Base-by-base conservation (phyloP, 2,329 filamentous ascomycete genomes). In the Saccharata proteae region DNA sequence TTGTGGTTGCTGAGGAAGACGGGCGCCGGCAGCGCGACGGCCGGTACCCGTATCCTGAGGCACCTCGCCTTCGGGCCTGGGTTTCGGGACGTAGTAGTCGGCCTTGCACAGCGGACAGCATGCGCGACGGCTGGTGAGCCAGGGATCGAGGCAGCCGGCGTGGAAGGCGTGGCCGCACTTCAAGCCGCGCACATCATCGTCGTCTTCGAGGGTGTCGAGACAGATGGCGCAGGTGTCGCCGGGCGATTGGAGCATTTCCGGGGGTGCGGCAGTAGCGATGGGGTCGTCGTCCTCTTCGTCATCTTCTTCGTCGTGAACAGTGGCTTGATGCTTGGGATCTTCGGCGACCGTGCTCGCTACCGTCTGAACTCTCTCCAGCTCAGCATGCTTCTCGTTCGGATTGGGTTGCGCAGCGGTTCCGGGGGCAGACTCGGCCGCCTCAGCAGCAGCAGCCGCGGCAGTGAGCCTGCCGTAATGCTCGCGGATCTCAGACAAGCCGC, bases 91-190 rank as follows among this genome's bases (percentile, higher is more conserved):
- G 55, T 93, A 96, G 56, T 96, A 98, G 51, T 98, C 90, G 23
- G 88, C 83, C 61, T 98, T 98, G 67, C 90, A 98, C 5, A 98
- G 75, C 5, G 90, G 90, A 54, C 90, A 98, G 63, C 88, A 96
- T 16, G 90, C 90, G 42, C 88, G 78, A 40, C 90, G 75, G 49
- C 81, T 86, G 7, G 90, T 98, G 40, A 98, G 63, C 90, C 90
- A 98, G 8, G 90, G 90, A 46, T 98, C 90, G 29, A 98, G 74
- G 51, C 90, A 98, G 22, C 80, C 82, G 30, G 85, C 86, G 54
- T 98, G 90, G 71, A 96, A 98, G 32, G 88, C 86, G 56, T 98
- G 90, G n/a, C 90, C 90, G 49, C 90, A 98, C 4, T 83, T 85
- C 38, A 98, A 62, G 3, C 90, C 90, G 43, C 90, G 82, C 29